Percentiles rank a stretch among this genome's conserved stretches.
These are phyloP conservation scores for Talaromyces ruber DNA, from an alignment of 495 filamentous ascomycete genomes.

Conservation along the genomic window DNA sequence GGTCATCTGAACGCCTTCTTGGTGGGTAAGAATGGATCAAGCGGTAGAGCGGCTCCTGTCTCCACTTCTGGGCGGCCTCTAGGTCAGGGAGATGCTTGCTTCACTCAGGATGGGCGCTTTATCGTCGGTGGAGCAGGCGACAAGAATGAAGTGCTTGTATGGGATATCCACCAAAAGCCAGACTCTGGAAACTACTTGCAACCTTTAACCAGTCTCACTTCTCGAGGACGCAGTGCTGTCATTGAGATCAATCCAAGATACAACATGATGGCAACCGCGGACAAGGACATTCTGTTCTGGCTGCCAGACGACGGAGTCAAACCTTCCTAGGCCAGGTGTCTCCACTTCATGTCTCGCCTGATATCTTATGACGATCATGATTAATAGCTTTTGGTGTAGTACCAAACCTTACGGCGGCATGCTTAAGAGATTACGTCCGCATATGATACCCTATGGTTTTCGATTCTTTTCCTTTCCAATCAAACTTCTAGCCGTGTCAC, in stretches of 20 bases:
- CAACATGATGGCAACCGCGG: constrained; percentile 82
- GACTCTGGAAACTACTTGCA: constrained; percentile 47
- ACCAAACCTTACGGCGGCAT: background rate
- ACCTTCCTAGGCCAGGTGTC: background rate
- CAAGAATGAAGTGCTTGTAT: constrained; percentile 64
- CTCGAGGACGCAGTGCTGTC: constrained; percentile 58
- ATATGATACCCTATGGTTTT: constrained; percentile 17
- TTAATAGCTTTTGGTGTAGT: background rate
- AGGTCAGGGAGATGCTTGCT: constrained; percentile 76
- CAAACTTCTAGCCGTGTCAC: constrained; percentile 55
- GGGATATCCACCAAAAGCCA: constrained; percentile 61
- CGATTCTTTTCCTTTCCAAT: constrained; percentile 53
- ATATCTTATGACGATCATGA: background rate
- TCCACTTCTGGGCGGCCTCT: constrained; percentile 38
- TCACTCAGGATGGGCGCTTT: constrained; percentile 79
- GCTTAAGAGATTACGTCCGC: background rate
- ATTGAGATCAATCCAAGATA: constrained; percentile 84
- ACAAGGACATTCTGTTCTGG: constrained; percentile 87
- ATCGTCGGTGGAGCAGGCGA: constrained; percentile 68
- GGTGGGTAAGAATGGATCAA: constrained; percentile 30
- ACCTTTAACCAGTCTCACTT: constrained; percentile 55
- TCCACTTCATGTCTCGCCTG: background rate
- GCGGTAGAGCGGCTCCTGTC: constrained; percentile 37
- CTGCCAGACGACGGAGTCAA: constrained; percentile 47
- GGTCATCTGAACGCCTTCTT: constrained; percentile 63